These are phyloP conservation scores for Phalaenopsis equestris DNA, from an alignment of 106 monocot species.

Conservation along the genomic window DNA sequence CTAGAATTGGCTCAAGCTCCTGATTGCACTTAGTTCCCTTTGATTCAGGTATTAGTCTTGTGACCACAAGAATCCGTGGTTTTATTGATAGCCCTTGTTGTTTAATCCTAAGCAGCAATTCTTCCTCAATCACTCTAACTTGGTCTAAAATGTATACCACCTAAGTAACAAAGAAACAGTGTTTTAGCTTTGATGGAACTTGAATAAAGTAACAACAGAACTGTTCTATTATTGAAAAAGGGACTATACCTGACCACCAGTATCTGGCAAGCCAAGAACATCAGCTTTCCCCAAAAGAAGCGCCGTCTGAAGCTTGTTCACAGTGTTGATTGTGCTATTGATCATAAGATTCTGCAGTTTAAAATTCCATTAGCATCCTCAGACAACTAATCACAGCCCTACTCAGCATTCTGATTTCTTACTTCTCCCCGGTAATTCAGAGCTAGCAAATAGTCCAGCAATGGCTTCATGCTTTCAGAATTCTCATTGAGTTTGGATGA, in stretches of 20 bases:
- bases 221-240: neutral
- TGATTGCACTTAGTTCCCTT: constrained; percentile 88
- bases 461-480: constrained; percentile 41
- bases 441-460: constrained; percentile 69
- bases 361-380: neutral
- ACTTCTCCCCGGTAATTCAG: constrained; percentile 63
- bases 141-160: constrained; percentile 95
- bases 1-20: constrained; percentile 69
- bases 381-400: neutral
- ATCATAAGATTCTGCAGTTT: constrained; percentile 76
- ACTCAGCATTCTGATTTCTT: constrained; percentile 7
- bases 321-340: constrained; percentile 55
- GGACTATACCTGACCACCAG: constrained; percentile 83
- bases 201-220: neutral
- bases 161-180: constrained; percentile 12
- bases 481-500: constrained; percentile 43
- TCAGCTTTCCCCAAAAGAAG: constrained; percentile 78
- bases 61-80: constrained; percentile 94
- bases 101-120: constrained; percentile 76
- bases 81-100: constrained; percentile 62
- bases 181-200: neutral
- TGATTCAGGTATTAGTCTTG: constrained; percentile 89
- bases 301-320: constrained; percentile 78
- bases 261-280: constrained; percentile 94
- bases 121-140: constrained; percentile 89